These are phyloP conservation scores for Solidago caesia DNA, from an alignment of 129 eudicot species.

Conservation along the genomic window DNA sequence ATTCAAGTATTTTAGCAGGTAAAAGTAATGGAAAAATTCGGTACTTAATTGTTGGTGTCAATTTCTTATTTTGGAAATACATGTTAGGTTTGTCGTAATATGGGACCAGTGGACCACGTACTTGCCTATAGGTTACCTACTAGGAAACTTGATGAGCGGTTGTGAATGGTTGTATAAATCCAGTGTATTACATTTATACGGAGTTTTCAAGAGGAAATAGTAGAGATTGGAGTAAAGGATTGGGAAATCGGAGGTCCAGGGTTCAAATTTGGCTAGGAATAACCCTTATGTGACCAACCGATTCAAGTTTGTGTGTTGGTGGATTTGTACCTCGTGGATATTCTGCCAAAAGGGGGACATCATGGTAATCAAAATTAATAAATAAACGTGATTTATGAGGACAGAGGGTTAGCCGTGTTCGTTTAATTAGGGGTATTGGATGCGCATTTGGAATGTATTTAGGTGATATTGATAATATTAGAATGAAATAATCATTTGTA, in stretches of 20 bases:
- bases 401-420: background rate
- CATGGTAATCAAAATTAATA: no score
- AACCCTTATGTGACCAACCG: no score
- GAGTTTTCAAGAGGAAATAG: background rate
- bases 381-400: background rate
- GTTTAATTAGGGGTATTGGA: background rate
- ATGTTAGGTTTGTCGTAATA: slow-evolving; percentile 14
- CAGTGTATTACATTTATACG: background rate
- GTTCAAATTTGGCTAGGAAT: no score
- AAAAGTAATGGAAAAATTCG: background rate
- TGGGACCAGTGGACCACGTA: slow-evolving; percentile 8
- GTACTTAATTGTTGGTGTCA: background rate
- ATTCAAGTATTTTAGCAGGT: background rate
- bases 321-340: no score
- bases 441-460: background rate
- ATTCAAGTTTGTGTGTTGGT: no score
- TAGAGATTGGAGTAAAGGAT: background rate
- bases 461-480: background rate
- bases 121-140: slow-evolving; percentile 17
- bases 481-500: background rate
- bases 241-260: no score
- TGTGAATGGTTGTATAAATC: slow-evolving; percentile 12
- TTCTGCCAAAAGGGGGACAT: no score
- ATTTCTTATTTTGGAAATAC: background rate
- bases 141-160: slow-evolving; percentile 12